Base-by-base conservation (phyloP, 163 green algal species). In the Prototheca cutis region DNA sequence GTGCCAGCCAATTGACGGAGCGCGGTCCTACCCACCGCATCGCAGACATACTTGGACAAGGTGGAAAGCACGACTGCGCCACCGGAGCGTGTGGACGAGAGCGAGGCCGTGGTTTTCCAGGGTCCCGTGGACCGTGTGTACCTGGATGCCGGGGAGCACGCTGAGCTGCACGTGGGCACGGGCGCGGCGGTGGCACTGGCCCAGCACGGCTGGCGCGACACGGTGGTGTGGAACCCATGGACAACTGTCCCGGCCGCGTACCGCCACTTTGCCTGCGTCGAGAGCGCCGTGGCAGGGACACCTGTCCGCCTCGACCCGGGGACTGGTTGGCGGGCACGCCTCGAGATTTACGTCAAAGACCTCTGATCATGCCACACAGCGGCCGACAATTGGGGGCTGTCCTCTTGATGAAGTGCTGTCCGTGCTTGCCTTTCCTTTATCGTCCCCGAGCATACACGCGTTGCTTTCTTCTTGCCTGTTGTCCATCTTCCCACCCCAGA, bases 121-220 rank as follows among this genome's bases (percentile, higher is more conserved):
- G 13, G 13, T 4, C 19, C 3, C 15, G 61, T 81, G 51, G 79
- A 87, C 73, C 78, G 56, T 40, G 87, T 96, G 21, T 96, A 92
- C 69, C 69, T 93, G 4, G 70, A 84, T 39, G 80, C 83, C 1
- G 64, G 65, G 0, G 77, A 80, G 15, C 80, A 89, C 48, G 78
- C 91, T 27, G 78, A 92, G 72, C 81, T 96, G 45, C 79, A 90
- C 56, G 85, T 94, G 3, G 84, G 84, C 39, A 89, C 79, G 40
- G 85, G 86, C 30, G 88, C 87, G 31, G 88, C 83, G 2, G 76
- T 96, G n/a, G 61, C 76, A 19, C 85, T 96, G 34, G 70, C 77
- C 52, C 77, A 68, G 7, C 76, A 56, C 31, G 80, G 80, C 30
- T 66, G 33, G 33, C 39, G 72, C 33, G 89, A 96, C 66, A 71